Base-by-base conservation (phyloP, 208 protist genomes). In the Trichomonas tenax region DNA sequence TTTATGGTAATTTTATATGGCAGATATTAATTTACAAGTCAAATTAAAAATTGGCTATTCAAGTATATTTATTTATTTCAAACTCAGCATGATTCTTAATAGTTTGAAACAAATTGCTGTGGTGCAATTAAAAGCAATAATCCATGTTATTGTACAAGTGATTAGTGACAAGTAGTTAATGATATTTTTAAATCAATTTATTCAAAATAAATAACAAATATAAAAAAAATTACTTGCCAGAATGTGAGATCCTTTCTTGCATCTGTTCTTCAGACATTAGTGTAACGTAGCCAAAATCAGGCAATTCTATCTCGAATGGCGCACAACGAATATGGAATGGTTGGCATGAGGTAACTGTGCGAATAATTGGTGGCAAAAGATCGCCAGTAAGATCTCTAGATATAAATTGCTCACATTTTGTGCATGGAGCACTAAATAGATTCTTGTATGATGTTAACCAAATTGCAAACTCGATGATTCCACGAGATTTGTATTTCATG, bases 191-290 rank as follows among this genome's bases (percentile, higher is more conserved):
- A n/a, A n/a, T n/a, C n/a, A n/a, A n/a, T 44, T 89, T 46, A 89
- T 46, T 41, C 31, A 8, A 21, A 45, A 31, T 17, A 17, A 41
- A 46, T 46, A 46, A 89, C 14, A 89, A 72, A 72, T 72, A 72
- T n/a, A 26, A 31, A 17, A 72, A 72, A 72, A 72, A 72, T 72
- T 72, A 72, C 26, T 72, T 72, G 11, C 4, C 21, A 31, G 58
- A n/a, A 72, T 93, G 86, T 11, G 86, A 34, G 2, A 41, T 51
- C 31, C 51, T 93, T 38, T 93, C 86, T 51, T 93, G 86, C 86
- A 93, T 93, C n/a, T 93, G 86, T 21, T 93, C 86, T 93, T 93
- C 86, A 3, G 86, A 93, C 86, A 93, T 93, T 3, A 93, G 44
- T 51, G 86, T 93, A 0, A 93, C 86, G 15, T 93, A 93, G 26